phyloP scores from a whole-genome alignment of 768 basidiomycete genomes.

The Xerocomellus chrysenteron region DNA sequence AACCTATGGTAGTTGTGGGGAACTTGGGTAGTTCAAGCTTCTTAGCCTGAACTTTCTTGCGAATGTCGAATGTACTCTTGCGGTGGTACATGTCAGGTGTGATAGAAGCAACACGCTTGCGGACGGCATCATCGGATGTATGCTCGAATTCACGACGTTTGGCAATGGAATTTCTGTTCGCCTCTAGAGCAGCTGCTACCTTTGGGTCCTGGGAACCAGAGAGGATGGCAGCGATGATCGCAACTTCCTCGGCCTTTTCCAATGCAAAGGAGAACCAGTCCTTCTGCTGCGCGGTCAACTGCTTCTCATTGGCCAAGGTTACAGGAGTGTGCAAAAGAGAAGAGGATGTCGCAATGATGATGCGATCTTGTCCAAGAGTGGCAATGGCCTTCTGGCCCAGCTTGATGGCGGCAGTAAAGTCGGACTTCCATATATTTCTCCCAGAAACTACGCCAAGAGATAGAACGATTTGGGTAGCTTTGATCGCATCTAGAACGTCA shows the following conservation, averaged over 20 bases:
- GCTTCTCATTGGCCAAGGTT: slow-evolving; percentile 88
- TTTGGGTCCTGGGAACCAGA: slow-evolving; percentile 80
- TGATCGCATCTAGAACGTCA: slow-evolving; percentile 76
- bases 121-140: slow-evolving; percentile 90
- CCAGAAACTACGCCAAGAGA: slow-evolving; percentile 97
- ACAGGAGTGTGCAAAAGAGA: slow-evolving; percentile 99
- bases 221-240: slow-evolving; percentile 79
- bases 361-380: slow-evolving; percentile 79
- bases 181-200: slow-evolving; percentile 74
- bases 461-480: slow-evolving; percentile 74
- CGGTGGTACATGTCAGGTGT: slow-evolving; percentile 83
- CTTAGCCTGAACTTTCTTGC: slow-evolving; percentile 86
- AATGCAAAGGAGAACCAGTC: slow-evolving; percentile 99
- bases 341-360: slow-evolving; percentile 93
- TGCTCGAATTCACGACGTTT: slow-evolving; percentile 94
- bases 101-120: slow-evolving; percentile 92
- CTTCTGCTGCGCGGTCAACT: slow-evolving; percentile 83
- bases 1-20: slow-evolving; percentile 98
- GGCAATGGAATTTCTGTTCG: slow-evolving; percentile 85
- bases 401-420: slow-evolving; percentile 81
- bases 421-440: slow-evolving; percentile 99
- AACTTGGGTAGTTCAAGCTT: slow-evolving; percentile 91
- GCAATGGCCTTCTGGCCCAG: slow-evolving; percentile 82
- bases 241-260: slow-evolving; percentile 93
- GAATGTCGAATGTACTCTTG: slow-evolving; percentile 82